These are phyloP conservation scores for Diatrype stigma DNA, from an alignment of 2,329 filamentous ascomycete genomes.

Conservation along the genomic window DNA sequence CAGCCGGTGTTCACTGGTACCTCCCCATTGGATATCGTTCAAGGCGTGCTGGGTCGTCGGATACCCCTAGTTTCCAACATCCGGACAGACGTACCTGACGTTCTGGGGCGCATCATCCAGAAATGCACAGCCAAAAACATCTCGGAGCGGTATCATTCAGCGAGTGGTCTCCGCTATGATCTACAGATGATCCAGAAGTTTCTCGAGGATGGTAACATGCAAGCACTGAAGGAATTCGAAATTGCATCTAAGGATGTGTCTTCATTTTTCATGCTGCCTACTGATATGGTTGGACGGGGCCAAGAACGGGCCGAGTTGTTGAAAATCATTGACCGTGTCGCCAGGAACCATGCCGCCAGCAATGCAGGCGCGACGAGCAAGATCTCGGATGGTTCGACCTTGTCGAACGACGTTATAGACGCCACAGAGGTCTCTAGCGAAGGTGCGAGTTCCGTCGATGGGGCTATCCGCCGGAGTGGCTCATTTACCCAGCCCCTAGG, in stretches of 20 bases:
- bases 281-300: conserved; percentile 73
- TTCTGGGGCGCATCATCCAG: conserved; percentile 76
- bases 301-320: conserved; percentile 68
- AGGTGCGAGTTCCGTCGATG: conserved; percentile 54
- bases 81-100: conserved; percentile 79
- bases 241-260: conserved; percentile 84
- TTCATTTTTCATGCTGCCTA: conserved; percentile 85
- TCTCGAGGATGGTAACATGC: conserved; percentile 68
- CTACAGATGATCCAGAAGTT: conserved; percentile 69
- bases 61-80: conserved; percentile 73
- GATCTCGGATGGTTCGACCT: conserved; percentile 49
- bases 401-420: conserved; percentile 48
- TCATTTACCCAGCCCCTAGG: conserved; percentile 44
- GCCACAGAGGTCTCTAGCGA: conserved; percentile 55
- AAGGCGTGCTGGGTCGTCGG: conserved; percentile 76
- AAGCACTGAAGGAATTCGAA: conserved; percentile 67
- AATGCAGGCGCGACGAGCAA: conserved; percentile 39
- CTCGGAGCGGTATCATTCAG: conserved; percentile 83
- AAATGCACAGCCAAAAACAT: conserved; percentile 91
- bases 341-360: conserved; percentile 56
- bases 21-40: conserved; percentile 83
- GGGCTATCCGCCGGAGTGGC: conserved; percentile 43
- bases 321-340: conserved; percentile 71
- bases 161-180: conserved; percentile 80
- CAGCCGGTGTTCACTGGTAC: conserved; percentile 75